These are phyloP conservation scores for Candida ipomoeae DNA, from an alignment of 805 yeast genomes.

Conservation along the genomic window DNA sequence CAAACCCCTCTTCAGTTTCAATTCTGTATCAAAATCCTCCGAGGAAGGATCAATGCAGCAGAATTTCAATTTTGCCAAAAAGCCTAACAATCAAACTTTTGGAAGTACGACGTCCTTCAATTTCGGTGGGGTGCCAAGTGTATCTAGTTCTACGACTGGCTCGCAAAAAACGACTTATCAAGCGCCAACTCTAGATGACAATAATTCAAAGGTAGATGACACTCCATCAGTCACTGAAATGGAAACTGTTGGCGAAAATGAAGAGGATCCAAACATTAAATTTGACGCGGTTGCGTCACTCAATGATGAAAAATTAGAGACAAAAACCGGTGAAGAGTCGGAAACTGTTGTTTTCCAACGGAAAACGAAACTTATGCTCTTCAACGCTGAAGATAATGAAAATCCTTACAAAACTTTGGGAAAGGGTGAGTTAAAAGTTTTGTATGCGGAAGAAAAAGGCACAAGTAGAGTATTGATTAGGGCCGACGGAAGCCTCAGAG, in stretches of 20 bases:
- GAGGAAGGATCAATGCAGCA: neutral
- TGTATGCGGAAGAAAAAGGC: constrained; percentile 54
- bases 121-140: neutral
- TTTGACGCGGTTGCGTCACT: constrained; percentile 35
- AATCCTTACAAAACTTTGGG: constrained; percentile 62
- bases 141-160: constrained; percentile 2
- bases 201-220: neutral
- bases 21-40: neutral
- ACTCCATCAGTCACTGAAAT: neutral
- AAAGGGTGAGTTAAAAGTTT: constrained; percentile 74
- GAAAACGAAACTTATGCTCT: constrained; percentile 66
- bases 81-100: neutral
- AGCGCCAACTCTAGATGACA: neutral
- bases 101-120: neutral
- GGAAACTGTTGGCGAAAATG: constrained; percentile 22
- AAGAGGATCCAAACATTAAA: constrained; percentile 40
- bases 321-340: constrained; percentile 71
- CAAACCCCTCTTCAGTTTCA: neutral
- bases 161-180: neutral
- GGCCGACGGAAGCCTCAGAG: constrained; percentile 84
- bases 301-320: constrained; percentile 44
- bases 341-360: constrained; percentile 63
- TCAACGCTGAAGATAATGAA: constrained; percentile 46
- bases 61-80: neutral
- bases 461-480: constrained; percentile 74